These are phyloP conservation scores for Cenchrus purpureus DNA, from an alignment of 176 grass and related monocot species.

Conservation along the genomic window DNA sequence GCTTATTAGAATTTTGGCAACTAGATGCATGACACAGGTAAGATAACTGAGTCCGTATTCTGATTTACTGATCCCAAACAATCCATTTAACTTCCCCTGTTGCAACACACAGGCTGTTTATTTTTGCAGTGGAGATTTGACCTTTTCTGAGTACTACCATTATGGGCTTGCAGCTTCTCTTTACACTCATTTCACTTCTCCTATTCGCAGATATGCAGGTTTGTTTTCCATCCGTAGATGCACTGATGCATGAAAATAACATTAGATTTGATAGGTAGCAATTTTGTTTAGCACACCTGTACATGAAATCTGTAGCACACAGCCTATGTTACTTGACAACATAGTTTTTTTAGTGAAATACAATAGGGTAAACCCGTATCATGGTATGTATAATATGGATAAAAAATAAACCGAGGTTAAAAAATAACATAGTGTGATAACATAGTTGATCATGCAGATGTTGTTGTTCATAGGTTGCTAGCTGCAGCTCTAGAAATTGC, in stretches of 20 bases:
- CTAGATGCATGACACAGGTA: constrained; percentile 99
- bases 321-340: background rate
- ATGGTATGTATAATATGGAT: no score
- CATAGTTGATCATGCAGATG: constrained; percentile 59
- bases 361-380: no score
- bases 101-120: constrained; percentile 83
- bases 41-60: constrained; percentile 18
- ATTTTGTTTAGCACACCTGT: constrained; percentile 7
- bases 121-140: constrained; percentile 98
- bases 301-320: background rate
- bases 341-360: no score
- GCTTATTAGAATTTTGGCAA: constrained; percentile 95
- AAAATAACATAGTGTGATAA: background rate
- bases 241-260: constrained; percentile 29
- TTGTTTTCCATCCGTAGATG: constrained; percentile 42
- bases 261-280: background rate
- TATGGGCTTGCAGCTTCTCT: constrained; percentile 91
- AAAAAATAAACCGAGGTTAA: no score
- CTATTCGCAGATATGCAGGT: constrained; percentile 98
- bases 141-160: constrained; percentile 83
- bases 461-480: constrained; percentile 95
- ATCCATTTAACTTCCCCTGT: constrained; percentile 32
- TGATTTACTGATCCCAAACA: constrained; percentile 10
- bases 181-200: constrained; percentile 99
- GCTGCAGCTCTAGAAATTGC: constrained; percentile 91